Conservation (phyloP, 352 stramenopile genomes). For the Phytopythium sindhum region DNA sequence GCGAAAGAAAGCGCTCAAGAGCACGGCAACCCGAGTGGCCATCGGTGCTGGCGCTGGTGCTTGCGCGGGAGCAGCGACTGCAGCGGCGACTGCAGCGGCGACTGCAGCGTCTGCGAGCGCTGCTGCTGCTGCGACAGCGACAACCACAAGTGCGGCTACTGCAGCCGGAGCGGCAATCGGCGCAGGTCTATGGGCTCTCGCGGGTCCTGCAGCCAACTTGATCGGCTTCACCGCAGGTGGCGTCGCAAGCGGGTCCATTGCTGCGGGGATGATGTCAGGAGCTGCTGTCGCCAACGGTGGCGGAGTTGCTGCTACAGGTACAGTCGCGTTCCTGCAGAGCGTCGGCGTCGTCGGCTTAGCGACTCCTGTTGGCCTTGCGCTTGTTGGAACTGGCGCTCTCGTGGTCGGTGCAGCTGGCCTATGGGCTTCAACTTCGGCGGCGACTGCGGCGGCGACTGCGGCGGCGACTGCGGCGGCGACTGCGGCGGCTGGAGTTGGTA, state of each 20-base stretch:
- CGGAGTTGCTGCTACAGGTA: constrained; percentile 34
- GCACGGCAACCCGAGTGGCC: neutral
- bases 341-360: constrained; percentile 40
- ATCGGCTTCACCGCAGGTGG: constrained; percentile 39
- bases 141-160: neutral
- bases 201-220: constrained; percentile 19
- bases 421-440: neutral
- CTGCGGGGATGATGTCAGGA: constrained; percentile 53
- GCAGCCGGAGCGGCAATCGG: constrained; percentile 20
- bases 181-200: constrained; percentile 19
- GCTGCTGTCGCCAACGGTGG: constrained; percentile 47
- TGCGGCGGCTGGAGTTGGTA: neutral
- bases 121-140: neutral
- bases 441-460: no score
- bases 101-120: neutral
- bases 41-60: neutral
- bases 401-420: constrained; percentile 1
- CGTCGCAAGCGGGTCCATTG: constrained; percentile 37
- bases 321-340: constrained; percentile 42
- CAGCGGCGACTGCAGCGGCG: no score
- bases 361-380: constrained; percentile 19
- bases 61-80: neutral
- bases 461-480: no score
- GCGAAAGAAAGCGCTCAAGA: neutral
- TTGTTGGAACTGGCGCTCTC: constrained; percentile 17